phyloP scores from a whole-genome alignment of 2,329 filamentous ascomycete species.

The Trichoderma brevicompactum region DNA sequence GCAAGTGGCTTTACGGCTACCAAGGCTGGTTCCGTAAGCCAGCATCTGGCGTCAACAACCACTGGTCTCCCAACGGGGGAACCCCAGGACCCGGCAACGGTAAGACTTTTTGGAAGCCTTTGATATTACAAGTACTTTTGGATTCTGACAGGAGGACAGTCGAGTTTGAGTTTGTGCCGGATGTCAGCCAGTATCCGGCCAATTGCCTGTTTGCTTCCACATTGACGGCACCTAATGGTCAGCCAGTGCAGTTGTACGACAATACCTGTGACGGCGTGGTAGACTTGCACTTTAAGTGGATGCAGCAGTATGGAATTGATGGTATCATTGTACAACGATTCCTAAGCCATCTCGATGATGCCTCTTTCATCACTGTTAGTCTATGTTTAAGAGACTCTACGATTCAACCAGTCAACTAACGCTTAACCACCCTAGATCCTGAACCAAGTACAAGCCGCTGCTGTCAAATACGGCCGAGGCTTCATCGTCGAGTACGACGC shows the following conservation, averaged over 20 bases:
- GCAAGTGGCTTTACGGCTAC: constrained; percentile 28
- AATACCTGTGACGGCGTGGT: constrained; percentile 24
- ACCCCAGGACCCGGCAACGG: constrained; percentile 22
- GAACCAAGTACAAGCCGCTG: constrained; percentile 26
- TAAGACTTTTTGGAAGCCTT: neutral
- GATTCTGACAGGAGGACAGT: neutral
- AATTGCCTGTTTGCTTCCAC: constrained; percentile 18
- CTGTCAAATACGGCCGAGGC: constrained; percentile 23
- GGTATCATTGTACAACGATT: constrained; percentile 23
- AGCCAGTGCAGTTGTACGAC: constrained; percentile 21
- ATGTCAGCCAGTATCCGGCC: constrained; percentile 24
- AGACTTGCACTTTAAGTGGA: constrained; percentile 25
- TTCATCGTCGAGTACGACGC: constrained; percentile 27
- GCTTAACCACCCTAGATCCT: constrained; percentile 1
- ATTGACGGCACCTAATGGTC: constrained; percentile 18
- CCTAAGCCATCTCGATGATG: constrained; percentile 15
- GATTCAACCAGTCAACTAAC: neutral
- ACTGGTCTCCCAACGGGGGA: constrained; percentile 24
- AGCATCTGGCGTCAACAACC: constrained; percentile 16
- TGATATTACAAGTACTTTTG: too few relatives aligned
- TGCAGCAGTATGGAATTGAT: constrained; percentile 24
- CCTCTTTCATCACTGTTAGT: constrained; percentile 21
- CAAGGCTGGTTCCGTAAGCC: constrained; percentile 27
- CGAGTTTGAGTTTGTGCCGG: constrained; percentile 23
- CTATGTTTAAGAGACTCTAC: neutral